Conservation (phyloP, 768 basidiomycete species). For the Rhizopogon rudus region DNA sequence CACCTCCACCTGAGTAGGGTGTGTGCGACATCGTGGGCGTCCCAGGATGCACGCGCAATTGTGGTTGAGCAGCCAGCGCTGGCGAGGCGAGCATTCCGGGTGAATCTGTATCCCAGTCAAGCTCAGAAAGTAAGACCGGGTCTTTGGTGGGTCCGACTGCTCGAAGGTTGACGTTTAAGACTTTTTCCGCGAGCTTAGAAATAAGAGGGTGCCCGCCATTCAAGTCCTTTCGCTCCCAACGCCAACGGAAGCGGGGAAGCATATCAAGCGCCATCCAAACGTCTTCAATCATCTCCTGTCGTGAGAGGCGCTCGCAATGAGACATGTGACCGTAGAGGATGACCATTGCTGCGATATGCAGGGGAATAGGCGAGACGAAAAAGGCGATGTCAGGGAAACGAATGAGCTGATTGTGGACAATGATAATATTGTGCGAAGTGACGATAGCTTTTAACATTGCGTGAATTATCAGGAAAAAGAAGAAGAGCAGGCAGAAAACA, state of each 20-base stretch:
- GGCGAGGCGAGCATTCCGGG: slow-evolving; percentile 20
- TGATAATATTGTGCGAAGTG: slow-evolving; percentile 83
- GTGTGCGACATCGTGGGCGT: slow-evolving; percentile 33
- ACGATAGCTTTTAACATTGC: slow-evolving; percentile 54
- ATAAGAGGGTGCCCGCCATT: slow-evolving; percentile 83
- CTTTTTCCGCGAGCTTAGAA: slow-evolving; percentile 74
- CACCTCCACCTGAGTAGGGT: slow-evolving; percentile 27
- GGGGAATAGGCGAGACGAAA: slow-evolving; percentile 83
- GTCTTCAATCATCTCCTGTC: slow-evolving; percentile 69
- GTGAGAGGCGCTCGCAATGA: slow-evolving; percentile 60
- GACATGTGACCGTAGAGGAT: slow-evolving; percentile 87
- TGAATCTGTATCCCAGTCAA: slow-evolving; percentile 42
- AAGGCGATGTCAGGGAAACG: slow-evolving; percentile 83
- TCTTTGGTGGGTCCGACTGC: slow-evolving; percentile 38
- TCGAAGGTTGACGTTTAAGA: slow-evolving; percentile 70
- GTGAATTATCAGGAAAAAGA: slow-evolving; percentile 4
- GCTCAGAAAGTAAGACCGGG: slow-evolving; percentile 37
- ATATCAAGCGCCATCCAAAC: slow-evolving; percentile 85
- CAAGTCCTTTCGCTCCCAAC: slow-evolving; percentile 83
- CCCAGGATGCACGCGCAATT: slow-evolving; percentile 23
- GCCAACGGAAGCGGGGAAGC: slow-evolving; percentile 87
- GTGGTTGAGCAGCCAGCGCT: slow-evolving; percentile 20
- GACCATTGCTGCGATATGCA: slow-evolving; percentile 90
- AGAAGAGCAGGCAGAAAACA: slow-evolving; percentile 14
- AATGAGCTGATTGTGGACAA: slow-evolving; percentile 80